Evolutionary conservation across 2,329 filamentous ascomycete species (phyloP), one percentile per base, ranked within the genome.

Genomic region (Fusarium sp.): DNA sequence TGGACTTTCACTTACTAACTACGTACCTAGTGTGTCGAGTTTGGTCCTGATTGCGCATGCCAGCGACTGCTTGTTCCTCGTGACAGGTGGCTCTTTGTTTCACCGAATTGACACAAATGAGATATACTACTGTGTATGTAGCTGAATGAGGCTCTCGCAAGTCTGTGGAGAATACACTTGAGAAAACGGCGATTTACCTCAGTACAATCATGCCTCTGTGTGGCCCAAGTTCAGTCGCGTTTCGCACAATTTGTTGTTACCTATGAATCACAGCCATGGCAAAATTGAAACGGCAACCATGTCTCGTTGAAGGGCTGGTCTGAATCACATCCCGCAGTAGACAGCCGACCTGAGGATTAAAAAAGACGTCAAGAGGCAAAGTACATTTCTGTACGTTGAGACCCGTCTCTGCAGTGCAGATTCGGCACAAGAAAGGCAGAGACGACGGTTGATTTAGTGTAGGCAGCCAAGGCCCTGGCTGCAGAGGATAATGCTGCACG

Each of bases 401-500:
- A 42, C 50, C 49, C 38, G 61, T 59, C 19, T 49, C 35, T 33
- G 58, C 33, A 60, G 40, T 52, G 40, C 47, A 64, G 16, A 52
- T 63, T 49, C n/a, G 49, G n/a, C 32, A 68, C 50, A 60, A 54
- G 53, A 60, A 58, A 28, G n/a, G 28, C 30, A 30, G 47, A 50
- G 40, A 53, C 52, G 52, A 44, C 38, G 54, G 46, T 69, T 30
- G 54, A 60, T 49, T 49, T 53, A 54, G 42, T 38, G 56, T 67
- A 52, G 57, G 64, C 52, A 63, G 57, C 30, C 57, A 57, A 56
- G 64, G 56, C 35, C 38, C 58, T 46, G 59, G 67, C 61, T 69
- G 70, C 64, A 73, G 70, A 62, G 64, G 69, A 75, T 62, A 44
- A 32, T 61, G 72, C 52, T 77, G 62, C 62, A 68, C 53, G 38